Percentiles rank a stretch among this genome's conserved stretches.
These are phyloP conservation scores for Pyricularia grisea DNA, from an alignment of 2,329 filamentous ascomycete species.

Conservation along the genomic window DNA sequence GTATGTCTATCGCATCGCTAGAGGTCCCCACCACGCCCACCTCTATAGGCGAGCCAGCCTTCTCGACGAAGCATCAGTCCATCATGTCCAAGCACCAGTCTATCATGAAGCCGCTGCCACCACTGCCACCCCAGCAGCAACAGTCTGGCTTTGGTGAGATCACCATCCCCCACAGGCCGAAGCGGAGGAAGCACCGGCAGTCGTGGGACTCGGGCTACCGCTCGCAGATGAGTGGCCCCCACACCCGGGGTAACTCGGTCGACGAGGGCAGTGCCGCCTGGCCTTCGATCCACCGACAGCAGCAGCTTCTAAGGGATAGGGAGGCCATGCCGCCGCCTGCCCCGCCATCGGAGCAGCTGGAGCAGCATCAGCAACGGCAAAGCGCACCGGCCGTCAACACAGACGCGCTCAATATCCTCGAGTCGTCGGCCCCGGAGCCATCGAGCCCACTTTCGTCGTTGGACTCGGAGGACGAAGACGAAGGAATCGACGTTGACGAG, in stretches of 20 bases:
- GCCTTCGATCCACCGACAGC: not conserved
- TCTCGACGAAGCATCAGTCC: not conserved
- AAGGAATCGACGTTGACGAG: not conserved
- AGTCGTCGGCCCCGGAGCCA: not conserved
- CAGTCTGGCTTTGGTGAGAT: not conserved
- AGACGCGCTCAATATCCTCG: not conserved
- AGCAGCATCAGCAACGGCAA: not conserved
- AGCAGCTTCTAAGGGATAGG: not conserved
- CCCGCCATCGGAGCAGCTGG: not conserved
- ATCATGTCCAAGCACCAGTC: not conserved
- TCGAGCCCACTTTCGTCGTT: not conserved
- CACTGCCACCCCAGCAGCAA: not conserved
- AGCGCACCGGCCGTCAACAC: not conserved
- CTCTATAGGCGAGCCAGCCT: not conserved
- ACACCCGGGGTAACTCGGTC: slow-evolving; percentile 3
- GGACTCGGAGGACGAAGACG: not conserved
- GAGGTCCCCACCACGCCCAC: not conserved
- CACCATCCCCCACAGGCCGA: not conserved
- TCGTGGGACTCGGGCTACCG: slow-evolving; percentile 5
- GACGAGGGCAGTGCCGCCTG: not conserved
- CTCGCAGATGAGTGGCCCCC: slow-evolving; percentile 3
- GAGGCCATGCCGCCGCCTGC: slow-evolving; percentile 2
- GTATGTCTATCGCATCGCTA: not conserved
- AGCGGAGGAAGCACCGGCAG: slow-evolving; percentile 2
- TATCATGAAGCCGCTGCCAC: not conserved